Percentiles rank a stretch among this genome's conserved stretches.
These are phyloP conservation scores for Tricholoma furcatifolium DNA, from an alignment of 768 basidiomycete species.

Conservation along the genomic window DNA sequence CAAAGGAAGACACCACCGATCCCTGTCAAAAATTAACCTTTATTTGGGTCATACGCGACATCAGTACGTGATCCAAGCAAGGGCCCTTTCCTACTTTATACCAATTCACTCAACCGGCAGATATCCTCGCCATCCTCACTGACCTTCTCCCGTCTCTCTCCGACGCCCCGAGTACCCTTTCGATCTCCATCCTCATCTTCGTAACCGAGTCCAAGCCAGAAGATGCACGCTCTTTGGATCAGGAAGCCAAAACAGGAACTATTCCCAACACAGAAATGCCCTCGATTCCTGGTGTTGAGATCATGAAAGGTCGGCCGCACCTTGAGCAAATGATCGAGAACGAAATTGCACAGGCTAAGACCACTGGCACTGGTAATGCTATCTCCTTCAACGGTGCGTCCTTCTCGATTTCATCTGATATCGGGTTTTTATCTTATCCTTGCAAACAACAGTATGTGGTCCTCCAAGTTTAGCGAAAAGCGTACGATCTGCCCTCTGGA, in stretches of 20 bases:
- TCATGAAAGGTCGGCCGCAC: conserved; percentile 42
- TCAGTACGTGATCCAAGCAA: conserved; percentile 20
- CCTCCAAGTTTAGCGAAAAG: conserved; percentile 35
- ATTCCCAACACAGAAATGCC: neutral
- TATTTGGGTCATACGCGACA: conserved; percentile 42
- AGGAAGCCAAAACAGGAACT: conserved; percentile 8
- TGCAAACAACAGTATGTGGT: conserved; percentile 44
- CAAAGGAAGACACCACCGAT: neutral
- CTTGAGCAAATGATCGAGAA: conserved; percentile 31
- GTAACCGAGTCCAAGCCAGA: conserved; percentile 13
- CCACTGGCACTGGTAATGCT: conserved; percentile 24
- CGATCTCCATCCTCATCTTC: conserved; percentile 19
- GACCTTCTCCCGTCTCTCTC: conserved; percentile 19
- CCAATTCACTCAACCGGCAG: conserved; percentile 7
- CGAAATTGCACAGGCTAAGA: conserved; percentile 30
- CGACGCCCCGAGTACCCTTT: neutral
- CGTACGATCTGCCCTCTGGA: conserved; percentile 39
- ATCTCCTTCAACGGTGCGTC: conserved; percentile 49
- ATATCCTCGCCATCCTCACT: conserved; percentile 29
- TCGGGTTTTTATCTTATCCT: neutral
- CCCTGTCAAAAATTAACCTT: conserved; percentile 22
- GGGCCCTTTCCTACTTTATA: neutral
- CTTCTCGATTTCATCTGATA: neutral
- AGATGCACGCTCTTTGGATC: conserved; percentile 4
- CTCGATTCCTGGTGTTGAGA: conserved; percentile 15